Evolutionary conservation across 768 basidiomycete species (phyloP), one percentile per base, ranked within the genome.

Genomic region (Rhodotorula kratochvilovae): DNA sequence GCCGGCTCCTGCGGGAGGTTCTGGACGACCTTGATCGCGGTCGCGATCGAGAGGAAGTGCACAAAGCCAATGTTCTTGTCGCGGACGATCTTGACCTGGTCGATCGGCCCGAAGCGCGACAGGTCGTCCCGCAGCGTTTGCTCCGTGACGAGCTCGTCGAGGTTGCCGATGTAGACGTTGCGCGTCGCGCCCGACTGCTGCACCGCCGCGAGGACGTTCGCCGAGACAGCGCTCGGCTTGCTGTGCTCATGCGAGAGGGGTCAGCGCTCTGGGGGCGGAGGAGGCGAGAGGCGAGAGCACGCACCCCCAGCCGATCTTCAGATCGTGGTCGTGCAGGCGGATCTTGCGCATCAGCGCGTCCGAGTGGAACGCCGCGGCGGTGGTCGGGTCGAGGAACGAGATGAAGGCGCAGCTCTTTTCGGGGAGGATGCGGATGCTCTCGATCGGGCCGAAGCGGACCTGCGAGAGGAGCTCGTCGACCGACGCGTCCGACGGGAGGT

Each of bases 1-100:
- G 86, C 87, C 4, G 91, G 89, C 80, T 97, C 94, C 6, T 87
- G 89, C 4, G 93, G 92, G 35, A 99, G 85, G 13, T 91, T 90
- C 76, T 90, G 89, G 59, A 98, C 96, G 58, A 98, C 95, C 90
- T 98, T 97, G 75, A 90, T 94, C 25, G 96, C 96, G 53, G 91
- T 87, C 31, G 90, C 86, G 80, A 99, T 96, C 80, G 90, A 92
- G 78, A 99, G 83, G 84, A 98, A 98, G 81, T 99, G 96, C 29
- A 99, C 93, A 80, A 99, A 99, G 5, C 94, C 96, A 68, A 98
- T 98, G 78, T 96, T 96, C 85, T 97, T 97, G 83, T 99, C 96
- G 71, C 95, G 83, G 62, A 98, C 96, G 79, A 99, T 97, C 86
- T 99, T 99, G 80, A 99, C 94, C 80, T 98, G 95, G 81, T 99